These are phyloP conservation scores for Metschnikowia peoriensis DNA, from an alignment of 805 yeast genomes.

Conservation along the genomic window DNA sequence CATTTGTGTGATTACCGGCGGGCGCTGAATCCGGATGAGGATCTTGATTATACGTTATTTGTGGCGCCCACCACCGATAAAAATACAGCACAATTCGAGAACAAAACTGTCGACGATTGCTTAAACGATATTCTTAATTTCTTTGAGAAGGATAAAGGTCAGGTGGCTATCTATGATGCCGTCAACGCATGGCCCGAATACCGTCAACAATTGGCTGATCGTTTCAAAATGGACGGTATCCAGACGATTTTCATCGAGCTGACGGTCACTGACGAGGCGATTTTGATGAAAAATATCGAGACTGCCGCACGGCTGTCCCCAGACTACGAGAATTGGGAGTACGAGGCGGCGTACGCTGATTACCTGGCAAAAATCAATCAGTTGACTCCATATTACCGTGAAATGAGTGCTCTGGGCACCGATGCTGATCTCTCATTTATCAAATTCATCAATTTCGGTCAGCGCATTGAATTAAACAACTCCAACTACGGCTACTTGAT, in stretches of 20 bases:
- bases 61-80: conserved; percentile 42
- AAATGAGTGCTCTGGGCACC: conserved; percentile 53
- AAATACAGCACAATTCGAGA: conserved; percentile 43
- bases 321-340: conserved; percentile 78
- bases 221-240: conserved; percentile 56
- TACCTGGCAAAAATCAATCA: conserved; percentile 69
- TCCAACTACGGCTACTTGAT: conserved; percentile 85
- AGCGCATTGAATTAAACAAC: conserved; percentile 72
- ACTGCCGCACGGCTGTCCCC: conserved; percentile 84
- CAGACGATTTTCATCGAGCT: conserved; percentile 88
- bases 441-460: conserved; percentile 89
- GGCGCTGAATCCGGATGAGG: conserved; percentile 41
- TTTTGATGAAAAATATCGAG: conserved; percentile 69
- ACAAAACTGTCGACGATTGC: conserved; percentile 59
- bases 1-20: conserved; percentile 92
- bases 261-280: conserved; percentile 66
- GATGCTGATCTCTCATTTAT: conserved; percentile 59
- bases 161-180: conserved; percentile 95
- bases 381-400: conserved; percentile 70
- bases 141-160: conserved; percentile 78
- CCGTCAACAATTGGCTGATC: conserved; percentile 55
- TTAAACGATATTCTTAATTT: conserved; percentile 66
- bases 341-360: conserved; percentile 70
- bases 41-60: conserved; percentile 66
- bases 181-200: conserved; percentile 77